phyloP scores from a whole-genome alignment of 495 filamentous ascomycete species.

The Podospora bellae-mahoneyi region DNA sequence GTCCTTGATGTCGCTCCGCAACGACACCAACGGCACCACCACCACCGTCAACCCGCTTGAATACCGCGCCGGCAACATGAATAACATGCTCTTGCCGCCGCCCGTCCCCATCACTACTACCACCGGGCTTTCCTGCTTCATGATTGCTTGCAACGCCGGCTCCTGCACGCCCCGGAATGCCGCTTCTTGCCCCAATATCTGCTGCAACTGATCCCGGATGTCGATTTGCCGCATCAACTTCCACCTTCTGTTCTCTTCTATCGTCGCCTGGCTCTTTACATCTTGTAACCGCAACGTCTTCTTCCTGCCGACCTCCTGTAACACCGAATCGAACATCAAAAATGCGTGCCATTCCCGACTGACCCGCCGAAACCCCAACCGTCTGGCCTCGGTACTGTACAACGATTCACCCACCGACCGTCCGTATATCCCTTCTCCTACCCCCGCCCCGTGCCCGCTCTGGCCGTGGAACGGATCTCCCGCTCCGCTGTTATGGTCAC shows the following conservation, averaged over 20 bases:
- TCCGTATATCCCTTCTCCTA: neutral
- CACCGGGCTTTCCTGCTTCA: neutral
- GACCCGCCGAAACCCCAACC: neutral
- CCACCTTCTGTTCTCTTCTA: neutral
- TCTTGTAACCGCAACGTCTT: too few species aligned
- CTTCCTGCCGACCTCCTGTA: neutral
- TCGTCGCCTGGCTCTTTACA: neutral
- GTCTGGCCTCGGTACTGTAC: neutral
- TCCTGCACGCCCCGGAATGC: neutral
- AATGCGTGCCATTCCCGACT: neutral
- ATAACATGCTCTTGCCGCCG: conserved; percentile 3
- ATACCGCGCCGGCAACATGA: conserved; percentile 6
- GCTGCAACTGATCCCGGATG: neutral
- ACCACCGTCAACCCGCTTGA: neutral
- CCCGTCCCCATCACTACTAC: neutral
- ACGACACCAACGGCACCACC: conserved; percentile 5
- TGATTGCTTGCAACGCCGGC: neutral
- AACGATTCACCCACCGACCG: neutral
- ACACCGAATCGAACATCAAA: neutral
- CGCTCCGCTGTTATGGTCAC: neutral
- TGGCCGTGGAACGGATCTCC: neutral
- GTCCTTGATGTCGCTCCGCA: neutral
- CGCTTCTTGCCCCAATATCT: neutral
- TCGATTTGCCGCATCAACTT: neutral
- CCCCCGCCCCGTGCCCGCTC: neutral